These are phyloP conservation scores for Inosperma sp. DNA, from an alignment of 768 basidiomycete genomes.

Conservation along the genomic window DNA sequence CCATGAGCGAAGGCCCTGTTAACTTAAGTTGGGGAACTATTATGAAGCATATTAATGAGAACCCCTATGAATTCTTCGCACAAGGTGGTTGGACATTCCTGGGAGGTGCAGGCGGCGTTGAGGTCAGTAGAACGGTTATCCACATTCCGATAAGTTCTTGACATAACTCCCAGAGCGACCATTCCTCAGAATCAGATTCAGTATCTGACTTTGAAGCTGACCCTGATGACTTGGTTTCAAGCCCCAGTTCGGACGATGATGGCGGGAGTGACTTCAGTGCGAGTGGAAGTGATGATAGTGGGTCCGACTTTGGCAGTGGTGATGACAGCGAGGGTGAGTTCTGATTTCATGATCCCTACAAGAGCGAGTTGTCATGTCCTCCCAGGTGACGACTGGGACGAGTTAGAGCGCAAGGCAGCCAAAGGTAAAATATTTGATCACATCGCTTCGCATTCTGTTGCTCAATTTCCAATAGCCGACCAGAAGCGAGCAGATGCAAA, in stretches of 20 bases:
- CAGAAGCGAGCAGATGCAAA: slow-evolving; percentile 43
- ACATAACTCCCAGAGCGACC: slow-evolving; percentile 32
- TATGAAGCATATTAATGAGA: slow-evolving; percentile 98
- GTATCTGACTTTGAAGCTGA: slow-evolving; percentile 55
- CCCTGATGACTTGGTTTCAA: slow-evolving; percentile 51
- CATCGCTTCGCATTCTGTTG: slow-evolving; percentile 10
- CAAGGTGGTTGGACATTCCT: slow-evolving; percentile 96
- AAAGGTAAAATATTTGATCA: slow-evolving; percentile 50
- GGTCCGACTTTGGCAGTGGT: slow-evolving; percentile 54
- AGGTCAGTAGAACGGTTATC: slow-evolving; percentile 43
- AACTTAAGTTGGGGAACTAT: slow-evolving; percentile 98
- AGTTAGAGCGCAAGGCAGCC: slow-evolving; percentile 86
- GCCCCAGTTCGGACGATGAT: slow-evolving; percentile 51
- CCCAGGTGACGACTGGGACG: slow-evolving; percentile 92
- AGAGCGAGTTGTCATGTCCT: slow-evolving; percentile 8
- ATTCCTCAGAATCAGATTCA: slow-evolving; percentile 42
- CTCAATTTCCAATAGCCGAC: slow-evolving; percentile 37
- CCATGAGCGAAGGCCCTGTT: slow-evolving; percentile 92
- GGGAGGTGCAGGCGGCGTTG: slow-evolving; percentile 62
- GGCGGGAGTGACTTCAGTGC: slow-evolving; percentile 67
- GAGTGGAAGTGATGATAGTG: slow-evolving; percentile 60
- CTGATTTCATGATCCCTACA: not conserved
- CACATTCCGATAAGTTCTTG: not conserved
- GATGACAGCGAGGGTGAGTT: slow-evolving; percentile 62
- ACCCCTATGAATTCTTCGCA: slow-evolving; percentile 92